phyloP scores from a whole-genome alignment of 1,284 basidiomycete genomes.

The Ganoderma lucidum region DNA sequence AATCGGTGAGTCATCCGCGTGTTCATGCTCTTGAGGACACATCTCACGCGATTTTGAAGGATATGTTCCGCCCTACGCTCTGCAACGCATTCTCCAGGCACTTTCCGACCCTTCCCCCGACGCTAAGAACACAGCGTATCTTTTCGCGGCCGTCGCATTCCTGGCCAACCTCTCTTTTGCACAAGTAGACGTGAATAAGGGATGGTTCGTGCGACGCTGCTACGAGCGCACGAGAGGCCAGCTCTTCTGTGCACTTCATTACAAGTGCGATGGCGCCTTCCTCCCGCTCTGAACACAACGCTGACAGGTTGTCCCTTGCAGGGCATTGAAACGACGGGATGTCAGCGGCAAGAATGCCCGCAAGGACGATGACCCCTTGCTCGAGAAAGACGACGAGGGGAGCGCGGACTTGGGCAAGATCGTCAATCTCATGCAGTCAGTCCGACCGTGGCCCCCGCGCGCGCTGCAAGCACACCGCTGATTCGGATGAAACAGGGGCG shows the following conservation, averaged over 20 bases:
- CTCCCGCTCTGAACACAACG: neutral
- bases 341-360: constrained; percentile 62
- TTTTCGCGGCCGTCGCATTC: constrained; percentile 75
- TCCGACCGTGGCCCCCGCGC: constrained; percentile 16
- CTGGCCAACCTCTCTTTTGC: constrained; percentile 74
- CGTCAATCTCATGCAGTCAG: constrained; percentile 76
- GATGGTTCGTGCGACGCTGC: constrained; percentile 70
- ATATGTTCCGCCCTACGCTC: constrained; percentile 66
- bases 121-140: constrained; percentile 65
- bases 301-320: constrained; percentile 1
- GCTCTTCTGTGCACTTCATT: constrained; percentile 78
- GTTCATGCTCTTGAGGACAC: neutral
- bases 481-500: constrained; percentile 53
- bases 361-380: constrained; percentile 37
- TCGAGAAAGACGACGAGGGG: constrained; percentile 50
- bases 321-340: constrained; percentile 66
- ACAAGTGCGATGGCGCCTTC: constrained; percentile 47
- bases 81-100: constrained; percentile 63
- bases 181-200: constrained; percentile 69
- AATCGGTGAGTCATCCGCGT: constrained; percentile 50
- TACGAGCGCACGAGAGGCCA: constrained; percentile 74
- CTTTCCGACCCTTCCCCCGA: constrained; percentile 55
- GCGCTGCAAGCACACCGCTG: neutral
- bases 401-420: constrained; percentile 75
- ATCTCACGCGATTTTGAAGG: constrained; percentile 43